Conservation (phyloP, 1,139 yeast genomes). For the Suhomyces terraborum region DNA sequence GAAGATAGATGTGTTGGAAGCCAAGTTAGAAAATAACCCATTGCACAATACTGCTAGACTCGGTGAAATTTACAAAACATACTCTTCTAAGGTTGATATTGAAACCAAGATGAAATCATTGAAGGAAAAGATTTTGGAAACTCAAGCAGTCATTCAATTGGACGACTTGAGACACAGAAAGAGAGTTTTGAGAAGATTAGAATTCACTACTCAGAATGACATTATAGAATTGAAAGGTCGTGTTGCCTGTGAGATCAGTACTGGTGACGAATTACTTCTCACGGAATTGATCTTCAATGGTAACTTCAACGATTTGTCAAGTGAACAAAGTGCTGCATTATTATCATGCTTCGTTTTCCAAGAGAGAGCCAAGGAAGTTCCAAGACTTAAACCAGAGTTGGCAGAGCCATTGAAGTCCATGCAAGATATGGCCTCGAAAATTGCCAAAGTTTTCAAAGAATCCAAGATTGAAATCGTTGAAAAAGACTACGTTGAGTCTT, state of each 20-base stretch:
- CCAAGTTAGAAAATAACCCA: constrained; percentile 70
- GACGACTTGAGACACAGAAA: constrained; percentile 93
- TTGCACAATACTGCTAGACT: constrained; percentile 67
- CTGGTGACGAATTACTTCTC: constrained; percentile 87
- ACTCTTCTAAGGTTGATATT: constrained; percentile 62
- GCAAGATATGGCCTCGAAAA: constrained; percentile 86
- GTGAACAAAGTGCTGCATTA: constrained; percentile 91
- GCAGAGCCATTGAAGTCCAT: constrained; percentile 85
- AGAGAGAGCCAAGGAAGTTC: constrained; percentile 88
- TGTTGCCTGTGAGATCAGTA: constrained; percentile 91
- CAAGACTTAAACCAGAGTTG: constrained; percentile 81
- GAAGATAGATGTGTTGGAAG: constrained; percentile 80
- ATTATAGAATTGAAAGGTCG: constrained; percentile 95
- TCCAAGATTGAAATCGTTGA: constrained; percentile 87
- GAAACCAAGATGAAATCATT: constrained; percentile 61
- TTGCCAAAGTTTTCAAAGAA: constrained; percentile 86
- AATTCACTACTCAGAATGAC: constrained; percentile 80
- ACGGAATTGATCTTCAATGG: constrained; percentile 95
- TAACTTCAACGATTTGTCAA: constrained; percentile 80
- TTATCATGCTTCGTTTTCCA: constrained; percentile 95
- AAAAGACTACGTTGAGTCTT: constrained; percentile 87
- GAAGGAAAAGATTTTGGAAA: constrained; percentile 70
- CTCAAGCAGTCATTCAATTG: constrained; percentile 88
- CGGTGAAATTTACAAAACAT: constrained; percentile 61
- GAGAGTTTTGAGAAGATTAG: constrained; percentile 79